Conservation (phyloP, 768 basidiomycete genomes). For the Termitomyces sp. region DNA sequence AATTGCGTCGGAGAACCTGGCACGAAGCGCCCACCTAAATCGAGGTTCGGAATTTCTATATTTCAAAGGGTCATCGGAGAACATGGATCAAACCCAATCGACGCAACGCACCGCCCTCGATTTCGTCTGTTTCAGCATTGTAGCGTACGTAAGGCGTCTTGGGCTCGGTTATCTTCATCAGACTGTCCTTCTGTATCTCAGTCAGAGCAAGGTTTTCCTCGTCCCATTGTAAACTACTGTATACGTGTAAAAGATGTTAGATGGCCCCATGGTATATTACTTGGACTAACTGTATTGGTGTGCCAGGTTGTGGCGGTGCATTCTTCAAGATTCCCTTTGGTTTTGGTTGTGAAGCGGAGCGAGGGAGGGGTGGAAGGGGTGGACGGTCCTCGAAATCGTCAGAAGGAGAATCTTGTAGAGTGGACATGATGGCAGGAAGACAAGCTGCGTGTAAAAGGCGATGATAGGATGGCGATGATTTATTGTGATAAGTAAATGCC, state of each 20-base stretch:
- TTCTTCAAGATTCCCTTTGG: constrained; percentile 92
- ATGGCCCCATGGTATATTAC: not conserved
- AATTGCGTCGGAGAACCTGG: constrained; percentile 32
- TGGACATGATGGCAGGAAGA: constrained; percentile 6
- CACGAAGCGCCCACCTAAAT: constrained; percentile 45
- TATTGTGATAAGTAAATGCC: constrained; percentile 4
- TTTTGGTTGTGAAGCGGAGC: constrained; percentile 65
- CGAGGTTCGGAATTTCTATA: constrained; percentile 80
- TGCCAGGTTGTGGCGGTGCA: constrained; percentile 44
- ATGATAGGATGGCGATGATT: not conserved
- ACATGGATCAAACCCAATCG: constrained; percentile 4
- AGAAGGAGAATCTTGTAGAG: constrained; percentile 13
- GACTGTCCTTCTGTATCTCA: constrained; percentile 90
- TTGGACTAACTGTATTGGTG: constrained; percentile 42
- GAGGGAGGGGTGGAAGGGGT: constrained; percentile 47
- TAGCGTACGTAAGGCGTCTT: constrained; percentile 96
- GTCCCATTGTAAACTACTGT: constrained; percentile 85
- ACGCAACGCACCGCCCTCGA: constrained; percentile 69
- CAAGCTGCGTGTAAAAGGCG: not conserved
- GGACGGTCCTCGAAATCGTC: constrained; percentile 33
- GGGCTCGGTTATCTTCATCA: constrained; percentile 98
- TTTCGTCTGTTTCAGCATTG: constrained; percentile 78
- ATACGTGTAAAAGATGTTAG: constrained; percentile 10
- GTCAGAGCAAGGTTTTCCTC: constrained; percentile 91
- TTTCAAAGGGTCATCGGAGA: not conserved